Conservation (phyloP, 2,329 filamentous ascomycete genomes). For the Didymosphaeria variabile region DNA sequence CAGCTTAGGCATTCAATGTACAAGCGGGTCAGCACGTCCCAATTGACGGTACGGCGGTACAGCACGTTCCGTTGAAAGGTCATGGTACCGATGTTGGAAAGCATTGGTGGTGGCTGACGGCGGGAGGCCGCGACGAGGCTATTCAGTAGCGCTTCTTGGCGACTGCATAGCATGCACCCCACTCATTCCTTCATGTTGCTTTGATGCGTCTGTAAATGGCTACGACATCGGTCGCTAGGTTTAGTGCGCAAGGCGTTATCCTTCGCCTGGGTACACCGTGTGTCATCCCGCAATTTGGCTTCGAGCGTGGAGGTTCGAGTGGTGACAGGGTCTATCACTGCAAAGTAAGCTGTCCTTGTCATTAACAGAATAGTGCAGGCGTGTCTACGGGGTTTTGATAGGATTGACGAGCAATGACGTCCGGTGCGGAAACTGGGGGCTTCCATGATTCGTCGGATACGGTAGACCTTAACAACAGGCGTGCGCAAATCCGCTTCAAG, state of each 20-base stretch:
- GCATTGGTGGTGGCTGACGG: constrained; percentile 7
- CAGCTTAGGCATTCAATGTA: not conserved
- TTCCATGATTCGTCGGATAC: no score
- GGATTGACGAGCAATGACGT: not conserved
- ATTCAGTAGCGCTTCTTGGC: not conserved
- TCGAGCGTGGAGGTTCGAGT: not conserved
- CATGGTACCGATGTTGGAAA: not conserved
- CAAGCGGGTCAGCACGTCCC: not conserved
- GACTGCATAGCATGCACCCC: not conserved
- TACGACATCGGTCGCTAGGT: not conserved
- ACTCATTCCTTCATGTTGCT: not conserved
- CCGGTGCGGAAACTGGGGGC: no score
- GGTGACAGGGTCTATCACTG: not conserved
- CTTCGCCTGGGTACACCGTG: not conserved
- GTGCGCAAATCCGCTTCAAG: no score
- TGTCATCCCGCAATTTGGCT: not conserved
- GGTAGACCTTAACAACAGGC: no score
- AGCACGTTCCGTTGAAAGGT: not conserved
- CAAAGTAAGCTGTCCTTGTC: not conserved
- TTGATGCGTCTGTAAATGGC: not conserved
- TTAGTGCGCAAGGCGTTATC: not conserved
- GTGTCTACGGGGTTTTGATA: not conserved
- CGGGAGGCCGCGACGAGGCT: constrained; percentile 1
- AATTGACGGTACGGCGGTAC: not conserved
- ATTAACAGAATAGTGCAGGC: not conserved